phyloP scores from a whole-genome alignment of 1,139 yeast genomes.

The Kodamaea alishanica region DNA sequence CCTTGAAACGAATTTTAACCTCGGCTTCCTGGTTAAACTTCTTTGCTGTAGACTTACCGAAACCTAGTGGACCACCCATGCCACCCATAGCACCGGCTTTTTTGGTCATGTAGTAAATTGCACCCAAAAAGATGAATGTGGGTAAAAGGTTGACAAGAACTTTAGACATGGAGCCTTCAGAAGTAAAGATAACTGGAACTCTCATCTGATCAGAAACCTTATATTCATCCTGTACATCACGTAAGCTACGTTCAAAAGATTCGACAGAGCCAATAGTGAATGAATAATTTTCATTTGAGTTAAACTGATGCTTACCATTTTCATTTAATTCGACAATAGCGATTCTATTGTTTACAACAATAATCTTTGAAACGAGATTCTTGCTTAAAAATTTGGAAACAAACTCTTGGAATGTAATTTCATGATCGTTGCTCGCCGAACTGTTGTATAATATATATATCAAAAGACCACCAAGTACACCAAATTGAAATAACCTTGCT shows the following conservation, averaged over 20 bases:
- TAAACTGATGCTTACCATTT: constrained; percentile 30
- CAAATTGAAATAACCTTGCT: constrained; percentile 30
- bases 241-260: constrained; percentile 81
- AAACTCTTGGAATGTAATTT: constrained; percentile 46
- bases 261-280: constrained; percentile 93
- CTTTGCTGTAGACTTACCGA: constrained; percentile 88
- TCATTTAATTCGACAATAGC: constrained; percentile 41
- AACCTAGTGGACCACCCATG: constrained; percentile 61
- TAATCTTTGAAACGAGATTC: constrained; percentile 33
- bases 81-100: constrained; percentile 57
- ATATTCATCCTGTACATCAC: constrained; percentile 67
- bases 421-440: constrained; percentile 20
- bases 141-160: constrained; percentile 76
- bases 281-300: constrained; percentile 20
- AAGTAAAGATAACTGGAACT: constrained; percentile 78
- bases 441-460: constrained; percentile 18
- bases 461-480: constrained; percentile 27
- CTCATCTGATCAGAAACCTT: constrained; percentile 61
- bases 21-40: constrained; percentile 90
- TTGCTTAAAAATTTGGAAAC: constrained; percentile 38
- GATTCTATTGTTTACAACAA: constrained; percentile 38
- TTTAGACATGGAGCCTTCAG: constrained; percentile 61
- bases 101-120: constrained; percentile 70
- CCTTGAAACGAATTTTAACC: constrained; percentile 80
- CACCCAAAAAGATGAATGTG: constrained; percentile 79